Conservation (phyloP, 169 alveolate species). For the Eimeria zaria region DNA sequence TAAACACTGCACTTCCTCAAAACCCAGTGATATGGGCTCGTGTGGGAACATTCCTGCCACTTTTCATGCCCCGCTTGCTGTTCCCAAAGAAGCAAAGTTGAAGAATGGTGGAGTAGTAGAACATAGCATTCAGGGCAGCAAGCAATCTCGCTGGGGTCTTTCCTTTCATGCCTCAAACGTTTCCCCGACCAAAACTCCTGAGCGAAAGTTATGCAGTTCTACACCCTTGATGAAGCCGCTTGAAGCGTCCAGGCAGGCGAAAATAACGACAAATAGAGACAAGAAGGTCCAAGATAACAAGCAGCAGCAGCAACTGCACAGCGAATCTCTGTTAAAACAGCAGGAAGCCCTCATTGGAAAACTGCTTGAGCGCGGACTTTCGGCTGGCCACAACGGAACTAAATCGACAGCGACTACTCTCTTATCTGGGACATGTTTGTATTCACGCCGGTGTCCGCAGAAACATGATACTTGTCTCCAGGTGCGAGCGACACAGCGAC, state of each 20-base stretch:
- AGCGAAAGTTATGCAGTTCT: not conserved
- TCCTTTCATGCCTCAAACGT: not conserved
- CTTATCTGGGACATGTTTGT: not conserved
- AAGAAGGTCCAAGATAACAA: not conserved
- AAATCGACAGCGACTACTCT: not conserved
- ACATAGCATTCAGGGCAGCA: not conserved
- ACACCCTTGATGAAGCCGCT: not conserved
- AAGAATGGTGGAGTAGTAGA: not conserved
- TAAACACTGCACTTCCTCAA: not conserved
- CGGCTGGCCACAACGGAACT: not conserved
- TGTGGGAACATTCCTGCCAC: not conserved
- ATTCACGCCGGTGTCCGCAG: not conserved
- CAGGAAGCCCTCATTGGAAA: conserved; percentile 8
- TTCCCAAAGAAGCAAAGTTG: not conserved
- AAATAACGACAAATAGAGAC: not conserved
- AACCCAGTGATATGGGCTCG: not conserved
- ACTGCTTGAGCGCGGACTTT: not conserved
- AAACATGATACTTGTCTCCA: not conserved
- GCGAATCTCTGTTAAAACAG: not conserved
- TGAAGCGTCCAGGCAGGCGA: not conserved
- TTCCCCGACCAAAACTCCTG: not conserved
- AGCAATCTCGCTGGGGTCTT: not conserved
- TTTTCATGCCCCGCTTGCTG: not conserved
- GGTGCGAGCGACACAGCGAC: not conserved
- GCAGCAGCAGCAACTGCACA: not conserved